Conservation (phyloP, 495 filamentous ascomycete genomes). For the Penicillium riverlandense region DNA sequence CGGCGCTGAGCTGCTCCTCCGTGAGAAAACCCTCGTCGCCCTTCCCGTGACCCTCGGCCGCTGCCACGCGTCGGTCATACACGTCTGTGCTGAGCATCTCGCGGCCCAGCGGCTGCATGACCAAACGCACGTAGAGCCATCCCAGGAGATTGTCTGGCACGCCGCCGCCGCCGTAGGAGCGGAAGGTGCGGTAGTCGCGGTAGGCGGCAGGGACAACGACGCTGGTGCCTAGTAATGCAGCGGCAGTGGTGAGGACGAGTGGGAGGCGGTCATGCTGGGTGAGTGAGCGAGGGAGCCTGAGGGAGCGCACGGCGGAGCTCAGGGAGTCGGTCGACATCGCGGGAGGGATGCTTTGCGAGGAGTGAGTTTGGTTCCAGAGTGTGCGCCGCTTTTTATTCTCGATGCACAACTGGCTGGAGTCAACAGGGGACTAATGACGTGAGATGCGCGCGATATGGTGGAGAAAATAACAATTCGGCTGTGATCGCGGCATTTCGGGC, state of each 20-base stretch:
- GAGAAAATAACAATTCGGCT: too few relatives aligned
- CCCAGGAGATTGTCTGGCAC: slow-evolving; percentile 26
- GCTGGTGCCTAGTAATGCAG: slow-evolving; percentile 10
- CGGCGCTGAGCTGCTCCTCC: slow-evolving; percentile 8
- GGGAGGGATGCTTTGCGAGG: neutral
- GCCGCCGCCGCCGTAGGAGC: slow-evolving; percentile 27
- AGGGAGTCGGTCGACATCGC: slow-evolving; percentile 9
- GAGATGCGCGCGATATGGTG: neutral
- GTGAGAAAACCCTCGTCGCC: slow-evolving; percentile 16
- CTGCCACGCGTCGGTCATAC: slow-evolving; percentile 19
- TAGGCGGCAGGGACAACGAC: slow-evolving; percentile 20
- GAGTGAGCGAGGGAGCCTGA: slow-evolving; percentile 2
- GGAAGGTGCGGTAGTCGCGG: slow-evolving; percentile 25
- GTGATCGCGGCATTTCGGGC: too few relatives aligned
- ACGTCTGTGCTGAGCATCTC: slow-evolving; percentile 27
- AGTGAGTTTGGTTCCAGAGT: neutral
- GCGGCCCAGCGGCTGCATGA: slow-evolving; percentile 19
- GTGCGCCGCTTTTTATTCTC: too few relatives aligned
- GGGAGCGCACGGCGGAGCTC: slow-evolving; percentile 1
- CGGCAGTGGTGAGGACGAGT: slow-evolving; percentile 14
- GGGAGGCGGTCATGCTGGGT: slow-evolving; percentile 8
- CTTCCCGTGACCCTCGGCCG: slow-evolving; percentile 19
- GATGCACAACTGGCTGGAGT: too few relatives aligned
- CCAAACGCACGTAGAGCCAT: slow-evolving; percentile 22
- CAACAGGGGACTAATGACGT: neutral